Evolutionary conservation across 2,329 filamentous ascomycete species (phyloP), one percentile per base, ranked within the genome.

Genomic region (Ceratocystiopsis minuta): DNA sequence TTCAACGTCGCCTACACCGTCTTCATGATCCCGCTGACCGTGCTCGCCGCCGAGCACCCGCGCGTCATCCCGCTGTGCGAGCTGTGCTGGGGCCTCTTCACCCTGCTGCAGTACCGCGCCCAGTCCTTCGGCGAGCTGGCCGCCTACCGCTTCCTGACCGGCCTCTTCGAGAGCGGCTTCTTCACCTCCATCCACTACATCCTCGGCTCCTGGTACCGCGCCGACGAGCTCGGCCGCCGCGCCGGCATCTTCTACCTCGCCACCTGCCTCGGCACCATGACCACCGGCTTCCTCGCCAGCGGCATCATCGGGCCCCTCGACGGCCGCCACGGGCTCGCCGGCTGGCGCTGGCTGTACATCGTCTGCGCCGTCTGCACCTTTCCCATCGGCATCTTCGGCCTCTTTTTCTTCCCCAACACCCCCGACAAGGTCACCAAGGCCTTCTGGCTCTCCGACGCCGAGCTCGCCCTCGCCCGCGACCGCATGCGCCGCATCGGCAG

Each of bases 171-270:
- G 34, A 43, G 42, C 59, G 1, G 65, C 0, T 70, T 70, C 36
- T 68, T 64, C 37, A 69, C 70, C 0, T 70, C 68, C 17, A 62
- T 72, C 36, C 60, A 62, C 45, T 64, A 62, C 42, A 56, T 63
- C 39, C 54, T 65, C 4, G 61, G 62, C 3, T 57, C 68, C 0
- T 79, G 74, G 74, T 78, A 77, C 48, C 76, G 65, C 0, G 62
- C 64, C 20, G 59, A 62, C n/a, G 74, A 78, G 46, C 61, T 79
- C 0, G 72, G 70, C 1, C 78, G 78, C 51, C 64, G 75, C 2
- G 71, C 65, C 3, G 72, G 69, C 32, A 69, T 79, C 38, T 79
- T 78, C 50, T 75, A 70, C 0, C 63, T 69, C 0, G 72, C 69
- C 11, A 72, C 71, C 0, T 60, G 75, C 2, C 68, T 68, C 69